These are phyloP conservation scores for Puccinia polysora DNA, from an alignment of 1,284 basidiomycete species.

Conservation along the genomic window DNA sequence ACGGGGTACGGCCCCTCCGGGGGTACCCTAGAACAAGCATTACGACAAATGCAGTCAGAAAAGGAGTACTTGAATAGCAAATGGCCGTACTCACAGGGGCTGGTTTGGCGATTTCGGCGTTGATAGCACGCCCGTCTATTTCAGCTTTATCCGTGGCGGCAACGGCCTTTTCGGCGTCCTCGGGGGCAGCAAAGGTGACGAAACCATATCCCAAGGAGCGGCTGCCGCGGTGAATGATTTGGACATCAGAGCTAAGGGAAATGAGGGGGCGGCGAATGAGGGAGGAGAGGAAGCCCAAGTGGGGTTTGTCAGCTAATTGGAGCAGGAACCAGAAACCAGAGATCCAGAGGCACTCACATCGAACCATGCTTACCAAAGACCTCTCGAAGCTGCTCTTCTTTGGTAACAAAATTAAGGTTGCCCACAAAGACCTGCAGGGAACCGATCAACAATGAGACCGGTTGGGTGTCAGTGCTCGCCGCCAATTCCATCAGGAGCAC, in stretches of 20 bases:
- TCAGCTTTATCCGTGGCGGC: slow-evolving; percentile 78
- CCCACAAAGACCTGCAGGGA: slow-evolving; percentile 27
- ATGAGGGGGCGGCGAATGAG: not conserved
- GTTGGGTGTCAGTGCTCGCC: not conserved
- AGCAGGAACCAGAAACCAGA: not conserved
- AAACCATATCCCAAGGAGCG: slow-evolving; percentile 63
- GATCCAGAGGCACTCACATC: slow-evolving; percentile 22
- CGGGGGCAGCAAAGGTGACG: slow-evolving; percentile 71
- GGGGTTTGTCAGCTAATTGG: not conserved
- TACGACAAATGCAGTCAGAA: not conserved
- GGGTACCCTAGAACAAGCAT: slow-evolving; percentile 51
- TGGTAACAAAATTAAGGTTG: slow-evolving; percentile 36
- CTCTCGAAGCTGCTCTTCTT: slow-evolving; percentile 30
- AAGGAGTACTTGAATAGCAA: not conserved
- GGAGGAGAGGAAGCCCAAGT: not conserved
- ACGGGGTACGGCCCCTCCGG: slow-evolving; percentile 44
- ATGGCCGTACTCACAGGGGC: slow-evolving; percentile 58
- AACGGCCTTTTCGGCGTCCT: slow-evolving; percentile 78
- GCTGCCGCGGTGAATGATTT: slow-evolving; percentile 41
- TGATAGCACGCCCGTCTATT: slow-evolving; percentile 77
- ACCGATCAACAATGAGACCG: not conserved
- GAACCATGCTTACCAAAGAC: slow-evolving; percentile 18
- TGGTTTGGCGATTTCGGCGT: slow-evolving; percentile 83
- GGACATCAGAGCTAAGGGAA: slow-evolving; percentile 21
- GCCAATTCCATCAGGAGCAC: not conserved